Conservation (phyloP, 495 filamentous ascomycete genomes). For the Monascus purpureus region DNA sequence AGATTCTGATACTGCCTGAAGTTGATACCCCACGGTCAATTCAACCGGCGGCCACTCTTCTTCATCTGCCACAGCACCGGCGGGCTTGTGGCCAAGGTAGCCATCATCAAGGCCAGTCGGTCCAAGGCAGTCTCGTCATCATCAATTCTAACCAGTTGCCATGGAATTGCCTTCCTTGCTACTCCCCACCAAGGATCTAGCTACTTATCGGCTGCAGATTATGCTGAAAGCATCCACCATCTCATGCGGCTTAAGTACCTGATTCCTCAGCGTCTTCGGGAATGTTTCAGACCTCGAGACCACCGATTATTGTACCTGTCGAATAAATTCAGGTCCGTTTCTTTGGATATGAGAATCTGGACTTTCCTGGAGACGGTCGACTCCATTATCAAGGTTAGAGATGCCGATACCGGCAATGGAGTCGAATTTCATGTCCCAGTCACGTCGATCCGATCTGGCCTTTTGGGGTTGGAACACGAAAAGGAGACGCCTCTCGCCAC, state of each 20-base stretch:
- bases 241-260: slow-evolving; percentile 40
- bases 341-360: slow-evolving; percentile 52
- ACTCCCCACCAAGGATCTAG: slow-evolving; percentile 53
- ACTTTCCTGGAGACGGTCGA: slow-evolving; percentile 53
- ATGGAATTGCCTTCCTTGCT: slow-evolving; percentile 46
- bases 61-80: slow-evolving; percentile 56
- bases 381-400: slow-evolving; percentile 36
- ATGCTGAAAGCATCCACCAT: slow-evolving; percentile 38
- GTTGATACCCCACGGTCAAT: no score
- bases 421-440: slow-evolving; percentile 40
- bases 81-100: slow-evolving; percentile 44
- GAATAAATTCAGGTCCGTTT: slow-evolving; percentile 42
- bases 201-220: slow-evolving; percentile 44
- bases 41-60: slow-evolving; percentile 36
- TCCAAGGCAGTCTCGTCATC: slow-evolving; percentile 15
- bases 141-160: slow-evolving; percentile 40
- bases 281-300: slow-evolving; percentile 37
- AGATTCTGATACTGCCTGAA: no score
- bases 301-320: slow-evolving; percentile 33
- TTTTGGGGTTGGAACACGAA: slow-evolving; percentile 41
- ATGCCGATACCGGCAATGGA: slow-evolving; percentile 14
- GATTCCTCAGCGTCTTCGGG: slow-evolving; percentile 33
- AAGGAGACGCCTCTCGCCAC: slow-evolving; percentile 41
- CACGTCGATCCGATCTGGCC: slow-evolving; percentile 46
- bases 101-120: slow-evolving; percentile 36